These are phyloP conservation scores for Trichophyton rubrum DNA, from an alignment of 2,329 filamentous ascomycete genomes.

Conservation along the genomic window DNA sequence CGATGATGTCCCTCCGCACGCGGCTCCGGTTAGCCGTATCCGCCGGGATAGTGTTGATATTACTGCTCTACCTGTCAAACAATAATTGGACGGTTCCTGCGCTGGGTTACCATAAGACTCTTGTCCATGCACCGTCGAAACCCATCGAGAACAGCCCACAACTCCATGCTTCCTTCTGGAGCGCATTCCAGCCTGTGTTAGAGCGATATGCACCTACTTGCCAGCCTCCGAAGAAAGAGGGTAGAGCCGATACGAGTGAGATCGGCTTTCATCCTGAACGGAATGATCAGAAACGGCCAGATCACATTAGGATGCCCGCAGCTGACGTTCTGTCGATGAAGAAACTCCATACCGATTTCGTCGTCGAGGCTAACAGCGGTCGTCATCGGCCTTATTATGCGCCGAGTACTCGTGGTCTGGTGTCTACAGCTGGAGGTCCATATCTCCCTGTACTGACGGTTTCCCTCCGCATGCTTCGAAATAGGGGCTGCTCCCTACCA, in stretches of 20 bases:
- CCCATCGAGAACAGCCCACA: conserved; percentile 7
- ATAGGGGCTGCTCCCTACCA: conserved; percentile 31
- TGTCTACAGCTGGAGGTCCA: conserved; percentile 30
- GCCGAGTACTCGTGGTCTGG: conserved; percentile 21
- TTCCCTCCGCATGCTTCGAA: conserved; percentile 35
- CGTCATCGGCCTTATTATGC: conserved; percentile 11
- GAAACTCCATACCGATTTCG: conserved; percentile 25
- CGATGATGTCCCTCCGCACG: background rate
- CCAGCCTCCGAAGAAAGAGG: conserved; percentile 19
- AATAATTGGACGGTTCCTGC: background rate
- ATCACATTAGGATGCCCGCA: conserved; percentile 21
- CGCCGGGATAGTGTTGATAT: background rate
- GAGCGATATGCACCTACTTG: conserved; percentile 22
- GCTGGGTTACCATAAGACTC: background rate
- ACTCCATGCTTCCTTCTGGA: conserved; percentile 24
- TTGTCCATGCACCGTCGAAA: background rate
- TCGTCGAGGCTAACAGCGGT: conserved; percentile 19
- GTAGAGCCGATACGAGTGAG: conserved; percentile 15
- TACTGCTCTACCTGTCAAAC: background rate
- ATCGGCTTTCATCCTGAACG: conserved; percentile 19
- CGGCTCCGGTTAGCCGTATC: background rate
- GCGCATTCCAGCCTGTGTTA: conserved; percentile 23
- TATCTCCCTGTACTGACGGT: conserved; percentile 35
- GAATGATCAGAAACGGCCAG: conserved; percentile 20
- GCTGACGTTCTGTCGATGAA: conserved; percentile 24